Evolutionary conservation across 345 rosid species (phyloP).

Genomic region (Microcos paniculata): DNA sequence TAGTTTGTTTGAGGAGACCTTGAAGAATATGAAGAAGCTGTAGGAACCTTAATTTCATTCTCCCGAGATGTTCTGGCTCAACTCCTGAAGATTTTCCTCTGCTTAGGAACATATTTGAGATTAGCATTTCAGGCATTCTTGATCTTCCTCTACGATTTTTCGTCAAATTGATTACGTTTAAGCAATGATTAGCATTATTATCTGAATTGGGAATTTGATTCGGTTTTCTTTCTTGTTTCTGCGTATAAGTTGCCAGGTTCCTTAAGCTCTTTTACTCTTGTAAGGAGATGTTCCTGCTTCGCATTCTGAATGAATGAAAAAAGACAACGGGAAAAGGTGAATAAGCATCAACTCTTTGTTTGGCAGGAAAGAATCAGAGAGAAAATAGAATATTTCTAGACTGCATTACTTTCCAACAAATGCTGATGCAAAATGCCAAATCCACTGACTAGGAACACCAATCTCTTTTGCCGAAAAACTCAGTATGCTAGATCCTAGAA

Average conservation of each 20-base stretch:
- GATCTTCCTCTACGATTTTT: not conserved
- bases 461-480: not conserved
- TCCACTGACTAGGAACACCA: not conserved
- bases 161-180: not conserved
- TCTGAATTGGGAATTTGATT: too few species aligned
- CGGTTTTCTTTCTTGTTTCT: too few species aligned
- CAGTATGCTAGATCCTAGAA: not conserved
- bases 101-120: not conserved
- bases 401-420: not conserved
- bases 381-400: conserved; percentile 6
- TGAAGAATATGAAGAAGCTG: too few species aligned
- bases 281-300: not conserved
- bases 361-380: not conserved
- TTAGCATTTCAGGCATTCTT: too few species aligned
- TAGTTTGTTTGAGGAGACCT: too few species aligned
- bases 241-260: too few species aligned
- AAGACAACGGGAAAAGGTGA: not conserved
- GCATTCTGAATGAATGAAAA: not conserved
- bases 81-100: not conserved
- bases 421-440: conserved; percentile 5
- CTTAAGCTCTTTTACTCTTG: not conserved
- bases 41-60: not conserved
- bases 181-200: not conserved
- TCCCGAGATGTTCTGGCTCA: not conserved
- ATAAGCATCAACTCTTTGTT: not conserved